Evolutionary conservation across 768 basidiomycete genomes (phyloP).

Genomic region (Rubroboletus pulcherrimus): DNA sequence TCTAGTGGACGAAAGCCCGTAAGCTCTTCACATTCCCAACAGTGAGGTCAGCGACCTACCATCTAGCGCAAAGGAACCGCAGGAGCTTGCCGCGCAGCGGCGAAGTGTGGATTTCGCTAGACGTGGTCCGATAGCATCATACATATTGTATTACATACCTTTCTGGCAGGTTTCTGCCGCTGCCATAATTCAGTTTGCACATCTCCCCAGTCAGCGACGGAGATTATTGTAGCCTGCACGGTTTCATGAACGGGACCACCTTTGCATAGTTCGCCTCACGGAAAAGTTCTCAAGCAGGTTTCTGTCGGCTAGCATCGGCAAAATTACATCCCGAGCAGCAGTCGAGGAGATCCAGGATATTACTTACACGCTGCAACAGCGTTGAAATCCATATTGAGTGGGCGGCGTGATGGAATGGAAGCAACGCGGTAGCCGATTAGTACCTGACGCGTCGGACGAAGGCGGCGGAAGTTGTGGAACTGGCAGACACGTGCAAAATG

Average conservation of each 20-base stretch:
- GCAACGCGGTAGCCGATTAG: neutral
- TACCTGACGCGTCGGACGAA: neutral
- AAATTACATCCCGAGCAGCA: neutral
- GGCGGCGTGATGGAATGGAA: neutral
- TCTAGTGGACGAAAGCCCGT: neutral
- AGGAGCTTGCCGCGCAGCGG: conserved; percentile 26
- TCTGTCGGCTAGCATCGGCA: neutral
- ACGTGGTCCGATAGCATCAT: conserved; percentile 20
- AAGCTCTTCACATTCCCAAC: neutral
- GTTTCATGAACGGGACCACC: neutral
- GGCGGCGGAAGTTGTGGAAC: neutral
- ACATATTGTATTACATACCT: neutral
- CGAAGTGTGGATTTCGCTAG: conserved; percentile 27
- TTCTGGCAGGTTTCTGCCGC: neutral
- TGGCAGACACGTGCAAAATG: neutral
- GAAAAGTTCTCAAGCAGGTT: neutral
- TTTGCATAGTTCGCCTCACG: neutral
- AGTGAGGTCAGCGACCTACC: neutral
- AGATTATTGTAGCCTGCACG: neutral
- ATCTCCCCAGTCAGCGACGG: neutral
- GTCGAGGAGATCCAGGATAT: neutral
- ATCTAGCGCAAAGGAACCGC: conserved; percentile 16
- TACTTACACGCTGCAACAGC: neutral
- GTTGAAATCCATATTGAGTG: neutral
- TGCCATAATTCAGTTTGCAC: neutral